Evolutionary conservation across 768 basidiomycete species (phyloP).

Genomic region (Lentinula aciculospora): DNA sequence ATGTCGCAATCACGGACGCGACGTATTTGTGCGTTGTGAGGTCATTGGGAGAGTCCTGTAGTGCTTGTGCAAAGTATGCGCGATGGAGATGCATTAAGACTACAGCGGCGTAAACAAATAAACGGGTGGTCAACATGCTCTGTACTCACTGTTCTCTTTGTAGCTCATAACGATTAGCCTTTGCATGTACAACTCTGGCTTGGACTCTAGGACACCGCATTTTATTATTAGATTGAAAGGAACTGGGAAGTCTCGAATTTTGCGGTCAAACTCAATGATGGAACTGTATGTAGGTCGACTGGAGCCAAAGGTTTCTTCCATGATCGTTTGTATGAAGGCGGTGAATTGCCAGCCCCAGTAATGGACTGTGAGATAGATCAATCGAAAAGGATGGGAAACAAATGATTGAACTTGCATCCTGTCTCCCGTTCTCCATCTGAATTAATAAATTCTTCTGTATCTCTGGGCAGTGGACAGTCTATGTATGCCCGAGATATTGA

Average conservation of each 20-base stretch:
- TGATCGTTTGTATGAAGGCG: conserved; percentile 43
- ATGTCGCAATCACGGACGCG: conserved; percentile 67
- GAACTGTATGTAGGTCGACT: conserved; percentile 44
- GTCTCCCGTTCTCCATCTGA: conserved; percentile 29
- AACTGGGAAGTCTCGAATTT: conserved; percentile 54
- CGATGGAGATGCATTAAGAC: conserved; percentile 63
- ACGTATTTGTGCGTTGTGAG: conserved; percentile 56
- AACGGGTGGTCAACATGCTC: background rate
- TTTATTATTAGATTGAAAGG: conserved; percentile 40
- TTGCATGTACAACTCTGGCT: conserved; percentile 28
- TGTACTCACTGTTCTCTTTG: conserved; percentile 44
- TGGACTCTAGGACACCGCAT: conserved; percentile 15
- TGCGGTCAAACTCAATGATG: conserved; percentile 54
- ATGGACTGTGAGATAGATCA: conserved; percentile 32
- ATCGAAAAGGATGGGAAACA: background rate
- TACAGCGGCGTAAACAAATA: conserved; percentile 14
- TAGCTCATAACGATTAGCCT: conserved; percentile 35
- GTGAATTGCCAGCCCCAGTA: conserved; percentile 53
- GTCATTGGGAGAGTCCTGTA: conserved; percentile 54
- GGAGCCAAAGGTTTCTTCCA: conserved; percentile 45
- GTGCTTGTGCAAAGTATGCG: conserved; percentile 60
- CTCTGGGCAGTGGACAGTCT: conserved; percentile 51
- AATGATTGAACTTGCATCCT: conserved; percentile 30
- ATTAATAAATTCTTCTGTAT: conserved; percentile 27
- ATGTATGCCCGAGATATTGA: conserved; percentile 45